Conservation (phyloP, 306 rosid genomes). For the Gastrolobium bilobum region DNA sequence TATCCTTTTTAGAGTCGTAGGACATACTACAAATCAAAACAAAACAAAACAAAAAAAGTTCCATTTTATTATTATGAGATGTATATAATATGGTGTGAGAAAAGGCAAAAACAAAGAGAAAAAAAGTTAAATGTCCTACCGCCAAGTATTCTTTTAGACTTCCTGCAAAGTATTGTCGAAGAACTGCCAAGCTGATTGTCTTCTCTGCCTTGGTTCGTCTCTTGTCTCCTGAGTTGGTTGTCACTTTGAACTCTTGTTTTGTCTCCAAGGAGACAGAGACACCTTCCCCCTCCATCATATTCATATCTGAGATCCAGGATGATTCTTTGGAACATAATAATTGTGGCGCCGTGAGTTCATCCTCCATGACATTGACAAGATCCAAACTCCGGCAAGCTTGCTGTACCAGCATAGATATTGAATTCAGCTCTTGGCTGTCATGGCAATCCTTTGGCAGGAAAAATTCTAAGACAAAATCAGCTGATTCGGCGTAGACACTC, state of each 20-base stretch:
- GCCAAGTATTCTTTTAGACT: slow-evolving; percentile 55
- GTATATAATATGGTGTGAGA: too few relatives aligned
- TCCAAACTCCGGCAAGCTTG: slow-evolving; percentile 61
- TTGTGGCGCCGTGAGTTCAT: slow-evolving; percentile 35
- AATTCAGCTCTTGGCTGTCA: slow-evolving; percentile 55
- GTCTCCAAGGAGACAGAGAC: slow-evolving; percentile 59
- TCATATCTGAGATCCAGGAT: slow-evolving; percentile 56
- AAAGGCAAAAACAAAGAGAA: too few relatives aligned
- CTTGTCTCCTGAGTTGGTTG: slow-evolving; percentile 65
- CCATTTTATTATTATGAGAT: too few relatives aligned
- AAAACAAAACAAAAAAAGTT: too few relatives aligned
- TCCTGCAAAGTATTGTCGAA: slow-evolving; percentile 66
- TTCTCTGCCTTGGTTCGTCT: slow-evolving; percentile 72
- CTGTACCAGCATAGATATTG: slow-evolving; percentile 59
- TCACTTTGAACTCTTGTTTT: slow-evolving; percentile 62
- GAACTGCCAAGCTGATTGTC: slow-evolving; percentile 69
- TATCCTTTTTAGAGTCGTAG: slow-evolving; percentile 78
- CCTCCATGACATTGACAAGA: slow-evolving; percentile 56
- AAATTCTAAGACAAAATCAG: slow-evolving; percentile 70
- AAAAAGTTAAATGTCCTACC: slow-evolving; percentile 17
- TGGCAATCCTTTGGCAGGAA: slow-evolving; percentile 68
- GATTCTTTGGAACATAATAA: slow-evolving; percentile 39
- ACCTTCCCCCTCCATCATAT: slow-evolving; percentile 70
- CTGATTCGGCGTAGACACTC: slow-evolving; percentile 53
- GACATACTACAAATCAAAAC: slow-evolving; percentile 57